Base-by-base conservation (phyloP, 2,329 filamentous ascomycete species). In the Ilyonectria mors-panacis region DNA sequence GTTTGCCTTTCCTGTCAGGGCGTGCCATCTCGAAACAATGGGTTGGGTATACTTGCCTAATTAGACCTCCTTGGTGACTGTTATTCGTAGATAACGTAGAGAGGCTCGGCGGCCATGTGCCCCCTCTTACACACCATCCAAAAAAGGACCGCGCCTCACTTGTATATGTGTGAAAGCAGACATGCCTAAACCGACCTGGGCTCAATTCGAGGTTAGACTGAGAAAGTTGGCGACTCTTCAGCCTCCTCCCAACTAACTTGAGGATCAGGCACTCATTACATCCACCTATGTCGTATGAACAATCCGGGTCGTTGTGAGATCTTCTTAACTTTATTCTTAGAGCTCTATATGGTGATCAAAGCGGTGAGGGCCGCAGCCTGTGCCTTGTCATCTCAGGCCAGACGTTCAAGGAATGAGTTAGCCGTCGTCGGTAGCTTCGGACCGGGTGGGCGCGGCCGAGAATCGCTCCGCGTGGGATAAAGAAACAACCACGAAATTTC, bases 1-100 rank as follows among this genome's bases (percentile, higher is more conserved):
- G 28, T 48, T 39, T 10, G 12, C 45, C 45, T 48, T 48, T 19
- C 45, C 45, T 48, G 15, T 19, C 48, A 21, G 35, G 39, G 47
- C 50, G 15, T 37, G 37, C 12, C 28, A 53, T 37, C 26, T 30
- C 4, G 5, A 37, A 51, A 21, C 8, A 33, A 15, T 12, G 48
- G n/a, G n/a, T 19, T 51, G n/a, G 12, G 28, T 6, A 19, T n/a
- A 59, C 15, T 64, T 64, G 61, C 61, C 55, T 59, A 54, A 64
- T 59, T 23, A 19, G 61, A 64, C 44, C 17, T 12, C 19, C 26
- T 17, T 35, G 17, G 3, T 47, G 13, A 28, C 45, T 54, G 39
- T 23, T 35, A 64, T 59, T 59, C 55, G 47, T 21, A 54, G 61
- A 47, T 47, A 10, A 3, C 12, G 21, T 13, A 15, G 21, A 15